phyloP scores from a whole-genome alignment of 1,284 basidiomycete species.

The Inonotus hispidus region DNA sequence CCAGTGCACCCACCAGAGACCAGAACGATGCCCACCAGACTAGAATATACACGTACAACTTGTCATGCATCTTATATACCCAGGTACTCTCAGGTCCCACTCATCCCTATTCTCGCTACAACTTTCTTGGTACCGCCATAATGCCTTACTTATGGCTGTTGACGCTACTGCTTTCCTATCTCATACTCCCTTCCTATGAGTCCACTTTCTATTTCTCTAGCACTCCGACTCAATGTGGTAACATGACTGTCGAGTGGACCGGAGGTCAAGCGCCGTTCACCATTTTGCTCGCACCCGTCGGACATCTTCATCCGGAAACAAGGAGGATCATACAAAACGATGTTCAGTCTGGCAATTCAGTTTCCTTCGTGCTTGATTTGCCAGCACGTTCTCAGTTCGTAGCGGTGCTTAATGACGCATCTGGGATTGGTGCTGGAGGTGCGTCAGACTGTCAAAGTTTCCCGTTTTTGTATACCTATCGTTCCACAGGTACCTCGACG shows the following conservation, averaged over 20 bases:
- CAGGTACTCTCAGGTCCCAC: neutral
- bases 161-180: neutral
- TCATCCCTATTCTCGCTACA: neutral
- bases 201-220: slow-evolving; percentile 13
- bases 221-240: slow-evolving; percentile 19
- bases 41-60: too few relatives aligned
- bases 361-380: slow-evolving; percentile 18
- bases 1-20: too few relatives aligned
- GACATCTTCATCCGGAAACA: slow-evolving; percentile 19
- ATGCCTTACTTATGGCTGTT: neutral
- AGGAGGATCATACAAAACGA: slow-evolving; percentile 19
- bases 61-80: neutral
- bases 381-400: slow-evolving; percentile 19
- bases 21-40: too few relatives aligned
- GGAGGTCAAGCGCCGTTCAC: slow-evolving; percentile 20
- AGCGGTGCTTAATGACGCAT: slow-evolving; percentile 16
- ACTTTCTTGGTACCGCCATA: neutral
- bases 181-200: neutral
- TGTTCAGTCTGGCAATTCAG: slow-evolving; percentile 9
- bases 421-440: slow-evolving; percentile 19
- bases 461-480: neutral
- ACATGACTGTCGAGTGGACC: slow-evolving; percentile 18
- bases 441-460: neutral
- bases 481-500: slow-evolving; percentile 13
- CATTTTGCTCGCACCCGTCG: slow-evolving; percentile 19